Evolutionary conservation across 495 filamentous ascomycete genomes (phyloP).

Genomic region (Coniosporium apollinis): DNA sequence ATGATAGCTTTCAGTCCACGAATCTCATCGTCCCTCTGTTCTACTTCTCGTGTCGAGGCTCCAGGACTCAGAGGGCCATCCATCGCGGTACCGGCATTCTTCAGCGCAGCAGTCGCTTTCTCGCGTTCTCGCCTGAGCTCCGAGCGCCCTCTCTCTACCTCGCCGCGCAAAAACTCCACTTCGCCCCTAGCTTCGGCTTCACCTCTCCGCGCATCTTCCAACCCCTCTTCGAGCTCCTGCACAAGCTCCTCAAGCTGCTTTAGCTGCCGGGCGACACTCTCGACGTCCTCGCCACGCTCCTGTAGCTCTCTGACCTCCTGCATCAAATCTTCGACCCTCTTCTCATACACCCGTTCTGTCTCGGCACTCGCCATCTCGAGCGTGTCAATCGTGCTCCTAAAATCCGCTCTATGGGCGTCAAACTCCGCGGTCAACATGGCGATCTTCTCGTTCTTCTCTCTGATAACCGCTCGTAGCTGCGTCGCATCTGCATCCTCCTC

Average conservation of each 20-base stretch:
- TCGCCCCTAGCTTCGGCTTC: constrained; percentile 93
- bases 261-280: constrained; percentile 73
- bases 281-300: constrained; percentile 71
- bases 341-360: constrained; percentile 95
- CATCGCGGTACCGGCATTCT: constrained; percentile 34
- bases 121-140: constrained; percentile 85
- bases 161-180: constrained; percentile 88
- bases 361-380: constrained; percentile 91
- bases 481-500: constrained; percentile 32
- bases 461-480: constrained; percentile 62
- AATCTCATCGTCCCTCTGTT: constrained; percentile 94
- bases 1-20: constrained; percentile 94
- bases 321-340: constrained; percentile 76
- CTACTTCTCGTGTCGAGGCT: constrained; percentile 50
- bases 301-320: constrained; percentile 68
- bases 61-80: constrained; percentile 32
- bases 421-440: constrained; percentile 84
- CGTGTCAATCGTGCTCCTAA: constrained; percentile 90
- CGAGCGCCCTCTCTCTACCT: constrained; percentile 84
- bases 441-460: constrained; percentile 96
- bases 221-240: constrained; percentile 86
- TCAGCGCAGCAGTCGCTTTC: constrained; percentile 52
- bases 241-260: constrained; percentile 94
- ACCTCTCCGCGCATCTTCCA: constrained; percentile 90
- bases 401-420: constrained; percentile 87